These are phyloP conservation scores for Plantago ovata DNA, from an alignment of 257 asterid species.

Conservation along the genomic window DNA sequence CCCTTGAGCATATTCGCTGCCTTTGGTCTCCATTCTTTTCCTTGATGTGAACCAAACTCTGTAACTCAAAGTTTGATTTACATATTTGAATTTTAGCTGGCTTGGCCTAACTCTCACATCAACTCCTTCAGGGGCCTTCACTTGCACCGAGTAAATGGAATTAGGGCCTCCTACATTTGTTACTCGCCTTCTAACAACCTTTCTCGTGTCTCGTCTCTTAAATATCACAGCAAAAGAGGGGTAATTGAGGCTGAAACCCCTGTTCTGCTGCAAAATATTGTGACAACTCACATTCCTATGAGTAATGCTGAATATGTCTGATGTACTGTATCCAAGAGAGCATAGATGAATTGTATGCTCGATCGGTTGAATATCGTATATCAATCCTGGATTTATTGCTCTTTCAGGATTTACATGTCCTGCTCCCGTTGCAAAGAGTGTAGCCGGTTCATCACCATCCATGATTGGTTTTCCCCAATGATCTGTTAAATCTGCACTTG, in stretches of 20 bases:
- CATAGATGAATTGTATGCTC: constrained; percentile 75
- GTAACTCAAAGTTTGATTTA: constrained; percentile 60
- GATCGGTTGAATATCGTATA: constrained; percentile 60
- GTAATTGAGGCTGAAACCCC: constrained; percentile 81
- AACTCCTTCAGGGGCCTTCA: constrained; percentile 75
- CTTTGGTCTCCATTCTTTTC: constrained; percentile 28
- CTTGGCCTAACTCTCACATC: constrained; percentile 61
- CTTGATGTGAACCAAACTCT: constrained; percentile 59
- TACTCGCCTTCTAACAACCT: constrained; percentile 45
- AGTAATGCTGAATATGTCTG: constrained; percentile 69
- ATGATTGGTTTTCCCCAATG: constrained; percentile 62
- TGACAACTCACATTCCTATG: constrained; percentile 81
- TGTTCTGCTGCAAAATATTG: constrained; percentile 44
- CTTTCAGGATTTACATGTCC: constrained; percentile 78
- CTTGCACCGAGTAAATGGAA: constrained; percentile 47
- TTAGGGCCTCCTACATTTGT: constrained; percentile 63
- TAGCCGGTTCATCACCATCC: constrained; percentile 73
- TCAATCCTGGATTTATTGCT: constrained; percentile 76
- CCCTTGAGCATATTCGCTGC: constrained; percentile 47
- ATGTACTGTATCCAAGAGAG: constrained; percentile 52
- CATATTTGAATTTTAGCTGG: constrained; percentile 43
- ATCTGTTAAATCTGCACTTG: constrained; percentile 63
- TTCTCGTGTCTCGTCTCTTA: constrained; percentile 45
- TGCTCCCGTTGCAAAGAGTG: constrained; percentile 69
- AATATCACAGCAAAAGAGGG: constrained; percentile 71